These are phyloP conservation scores for Umbelopsis sp. DNA, from an alignment of 192 early-diverging fungal genomes.

Conservation along the genomic window DNA sequence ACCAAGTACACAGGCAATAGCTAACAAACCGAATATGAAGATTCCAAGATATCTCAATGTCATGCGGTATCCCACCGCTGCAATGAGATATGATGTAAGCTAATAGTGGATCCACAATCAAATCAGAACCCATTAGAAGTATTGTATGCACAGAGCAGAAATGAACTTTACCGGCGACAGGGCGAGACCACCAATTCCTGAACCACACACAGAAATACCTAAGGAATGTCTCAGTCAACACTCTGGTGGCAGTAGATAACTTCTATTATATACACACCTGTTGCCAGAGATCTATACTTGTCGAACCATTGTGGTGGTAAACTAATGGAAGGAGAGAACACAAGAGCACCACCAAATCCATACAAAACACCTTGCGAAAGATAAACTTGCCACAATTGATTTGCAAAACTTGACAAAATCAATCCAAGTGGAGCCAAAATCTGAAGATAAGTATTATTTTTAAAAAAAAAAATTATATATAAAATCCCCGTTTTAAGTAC, in stretches of 20 bases:
- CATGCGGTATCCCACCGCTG: conserved; percentile 39
- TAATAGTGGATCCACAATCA: conserved; percentile 34
- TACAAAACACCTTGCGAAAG: conserved; percentile 66
- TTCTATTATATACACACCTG: conserved; percentile 36
- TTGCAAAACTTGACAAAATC: conserved; percentile 61
- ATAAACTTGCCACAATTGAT: conserved; percentile 67
- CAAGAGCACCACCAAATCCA: conserved; percentile 57
- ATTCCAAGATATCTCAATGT: conserved; percentile 36
- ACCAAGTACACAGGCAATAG: conserved; percentile 23
- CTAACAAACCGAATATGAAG: conserved; percentile 39
- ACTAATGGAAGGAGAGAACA: conserved; percentile 59
- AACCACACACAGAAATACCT: conserved; percentile 62
- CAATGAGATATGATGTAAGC: conserved; percentile 38
- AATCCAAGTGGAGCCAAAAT: conserved; percentile 53
- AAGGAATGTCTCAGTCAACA: background rate
- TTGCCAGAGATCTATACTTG: conserved; percentile 57
- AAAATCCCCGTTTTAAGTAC: no score
- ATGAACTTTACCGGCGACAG: conserved; percentile 53
- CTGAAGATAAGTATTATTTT: conserved; percentile 15
- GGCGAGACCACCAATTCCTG: conserved; percentile 64
- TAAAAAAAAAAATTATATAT: no score
- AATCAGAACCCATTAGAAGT: conserved; percentile 27
- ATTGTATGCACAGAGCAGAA: conserved; percentile 28
- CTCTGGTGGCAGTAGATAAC: conserved; percentile 24
- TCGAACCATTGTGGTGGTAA: conserved; percentile 68